These are phyloP conservation scores for Entonaema liquescens DNA, from an alignment of 495 filamentous ascomycete species.

Conservation along the genomic window DNA sequence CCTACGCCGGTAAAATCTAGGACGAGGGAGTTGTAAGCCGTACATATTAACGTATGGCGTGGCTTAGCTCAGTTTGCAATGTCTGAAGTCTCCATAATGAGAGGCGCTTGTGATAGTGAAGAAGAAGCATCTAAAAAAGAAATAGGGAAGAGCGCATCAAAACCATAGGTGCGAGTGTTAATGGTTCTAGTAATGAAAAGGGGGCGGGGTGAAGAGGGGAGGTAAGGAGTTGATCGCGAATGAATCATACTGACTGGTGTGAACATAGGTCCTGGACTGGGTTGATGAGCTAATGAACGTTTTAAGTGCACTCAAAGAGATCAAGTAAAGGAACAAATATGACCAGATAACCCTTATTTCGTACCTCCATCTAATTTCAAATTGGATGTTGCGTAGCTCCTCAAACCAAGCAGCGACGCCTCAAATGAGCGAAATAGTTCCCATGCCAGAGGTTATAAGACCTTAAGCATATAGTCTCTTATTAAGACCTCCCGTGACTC, in stretches of 20 bases:
- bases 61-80: not conserved
- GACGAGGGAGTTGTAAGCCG: constrained; percentile 22
- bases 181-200: not conserved
- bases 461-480: not conserved
- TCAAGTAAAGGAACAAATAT: not conserved
- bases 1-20: constrained; percentile 15
- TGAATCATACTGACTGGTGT: not conserved
- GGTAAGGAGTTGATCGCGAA: not conserved
- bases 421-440: not conserved
- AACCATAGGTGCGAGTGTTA: not conserved
- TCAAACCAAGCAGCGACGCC: not conserved
- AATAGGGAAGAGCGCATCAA: not conserved
- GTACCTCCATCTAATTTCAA: not conserved
- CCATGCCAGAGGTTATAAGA: not conserved
- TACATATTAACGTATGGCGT: too few species aligned
- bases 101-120: not conserved
- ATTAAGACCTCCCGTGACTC: not conserved
- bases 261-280: not conserved
- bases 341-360: not conserved
- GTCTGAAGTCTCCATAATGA: not conserved
- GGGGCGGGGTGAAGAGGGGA: not conserved
- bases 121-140: not conserved
- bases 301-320: not conserved
- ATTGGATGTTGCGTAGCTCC: not conserved
- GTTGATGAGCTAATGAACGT: not conserved